Conservation (phyloP, 2,329 filamentous ascomycete species). For the Ascochyta pisi region DNA sequence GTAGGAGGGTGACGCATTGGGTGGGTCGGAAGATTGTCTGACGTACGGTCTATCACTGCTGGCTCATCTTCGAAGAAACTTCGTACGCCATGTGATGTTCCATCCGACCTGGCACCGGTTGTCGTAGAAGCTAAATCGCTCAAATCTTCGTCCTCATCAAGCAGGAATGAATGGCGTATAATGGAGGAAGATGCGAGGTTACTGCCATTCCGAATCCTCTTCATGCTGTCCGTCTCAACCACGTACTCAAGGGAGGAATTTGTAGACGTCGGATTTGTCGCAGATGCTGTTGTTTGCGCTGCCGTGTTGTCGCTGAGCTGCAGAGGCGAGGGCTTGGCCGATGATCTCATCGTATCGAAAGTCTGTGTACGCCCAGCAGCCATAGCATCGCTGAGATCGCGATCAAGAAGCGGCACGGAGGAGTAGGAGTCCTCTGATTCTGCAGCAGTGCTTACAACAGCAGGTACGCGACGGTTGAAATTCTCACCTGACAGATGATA, state of each 20-base stretch:
- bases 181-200: constrained; percentile 48
- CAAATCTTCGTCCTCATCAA: constrained; percentile 62
- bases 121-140: constrained; percentile 63
- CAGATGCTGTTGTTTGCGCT: constrained; percentile 22
- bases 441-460: constrained; percentile 50
- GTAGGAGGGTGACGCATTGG: constrained; percentile 51
- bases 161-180: constrained; percentile 55
- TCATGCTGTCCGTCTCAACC: constrained; percentile 60
- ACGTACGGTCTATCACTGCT: constrained; percentile 41
- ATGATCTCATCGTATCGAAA: constrained; percentile 57
- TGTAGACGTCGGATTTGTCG: constrained; percentile 43
- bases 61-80: constrained; percentile 60
- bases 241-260: constrained; percentile 60
- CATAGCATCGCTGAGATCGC: constrained; percentile 56
- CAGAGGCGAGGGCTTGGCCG: constrained; percentile 48
- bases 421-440: constrained; percentile 77
- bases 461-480: constrained; percentile 35
- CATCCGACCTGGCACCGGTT: constrained; percentile 55
- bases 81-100: constrained; percentile 49
- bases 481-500: constrained; percentile 43
- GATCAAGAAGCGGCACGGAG: constrained; percentile 77
- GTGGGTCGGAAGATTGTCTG: constrained; percentile 38
- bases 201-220: constrained; percentile 54
- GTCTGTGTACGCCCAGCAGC: constrained; percentile 26
- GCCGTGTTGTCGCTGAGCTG: constrained; percentile 28